A percentile compares a stretch with the other conserved stretches of the same genome.
phyloP scores from a whole-genome alignment of 2,329 filamentous ascomycete species.

The Pezicula radicicola region DNA sequence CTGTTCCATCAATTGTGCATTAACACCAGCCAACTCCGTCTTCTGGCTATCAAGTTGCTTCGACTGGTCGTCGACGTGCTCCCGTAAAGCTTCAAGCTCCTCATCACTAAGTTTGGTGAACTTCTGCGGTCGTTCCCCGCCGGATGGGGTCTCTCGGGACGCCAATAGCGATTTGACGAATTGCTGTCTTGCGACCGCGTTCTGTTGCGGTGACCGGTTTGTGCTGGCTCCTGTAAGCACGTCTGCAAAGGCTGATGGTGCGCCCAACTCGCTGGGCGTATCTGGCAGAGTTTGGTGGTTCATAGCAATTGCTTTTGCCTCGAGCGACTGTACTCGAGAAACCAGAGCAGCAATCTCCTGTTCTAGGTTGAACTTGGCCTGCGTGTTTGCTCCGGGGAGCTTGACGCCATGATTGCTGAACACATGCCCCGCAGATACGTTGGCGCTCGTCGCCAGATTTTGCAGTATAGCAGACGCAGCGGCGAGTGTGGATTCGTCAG shows the following conservation, averaged over 20 bases:
- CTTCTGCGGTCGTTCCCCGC: conserved; percentile 23
- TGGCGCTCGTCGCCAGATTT: conserved; percentile 39
- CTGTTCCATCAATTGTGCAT: conserved; percentile 80
- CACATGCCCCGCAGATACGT: conserved; percentile 13
- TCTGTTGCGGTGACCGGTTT: conserved; percentile 29
- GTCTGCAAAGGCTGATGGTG: conserved; percentile 63
- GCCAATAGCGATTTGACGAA: conserved; percentile 28
- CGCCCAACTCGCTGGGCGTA: conserved; percentile 73
- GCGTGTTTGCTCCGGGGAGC: conserved; percentile 73
- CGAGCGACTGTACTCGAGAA: conserved; percentile 75
- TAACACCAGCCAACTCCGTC: conserved; percentile 80
- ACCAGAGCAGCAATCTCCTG: conserved; percentile 77
- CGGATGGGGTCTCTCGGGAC: conserved; percentile 21
- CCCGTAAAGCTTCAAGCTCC: conserved; percentile 79
- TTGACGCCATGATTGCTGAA: conserved; percentile 41
- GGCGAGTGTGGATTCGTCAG: conserved; percentile 50
- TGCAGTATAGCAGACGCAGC: conserved; percentile 52
- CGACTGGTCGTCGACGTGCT: conserved; percentile 91
- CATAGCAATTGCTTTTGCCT: conserved; percentile 67
- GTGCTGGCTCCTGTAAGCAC: conserved; percentile 34
- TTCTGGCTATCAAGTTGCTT: conserved; percentile 87
- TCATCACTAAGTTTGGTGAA: conserved; percentile 63
- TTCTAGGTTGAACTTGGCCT: conserved; percentile 77
- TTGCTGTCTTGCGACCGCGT: conserved; percentile 35
- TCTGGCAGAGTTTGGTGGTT: conserved; percentile 65